Conservation (phyloP, 495 filamentous ascomycete genomes). For the Rhizodiscina lignyota region DNA sequence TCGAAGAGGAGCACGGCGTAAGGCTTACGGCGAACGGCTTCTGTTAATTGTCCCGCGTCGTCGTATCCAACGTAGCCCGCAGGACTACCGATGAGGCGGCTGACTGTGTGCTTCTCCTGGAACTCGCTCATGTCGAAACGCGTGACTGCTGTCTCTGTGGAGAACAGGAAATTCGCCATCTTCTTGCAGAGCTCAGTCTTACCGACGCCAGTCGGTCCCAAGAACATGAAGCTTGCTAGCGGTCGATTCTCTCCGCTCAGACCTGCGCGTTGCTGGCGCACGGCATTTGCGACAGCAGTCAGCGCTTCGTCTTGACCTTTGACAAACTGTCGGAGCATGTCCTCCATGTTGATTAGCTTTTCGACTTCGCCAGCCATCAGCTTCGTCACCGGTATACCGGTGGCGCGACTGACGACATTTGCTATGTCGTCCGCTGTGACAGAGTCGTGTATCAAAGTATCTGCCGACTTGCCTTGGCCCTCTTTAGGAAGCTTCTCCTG, state of each 20-base stretch:
- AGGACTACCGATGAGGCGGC: constrained; percentile 77
- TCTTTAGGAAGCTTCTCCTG: constrained; percentile 71
- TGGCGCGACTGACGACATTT: constrained; percentile 73
- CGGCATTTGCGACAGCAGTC: constrained; percentile 77
- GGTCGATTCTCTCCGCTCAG: constrained; percentile 83
- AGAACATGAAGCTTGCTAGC: constrained; percentile 90
- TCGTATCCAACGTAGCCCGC: constrained; percentile 96
- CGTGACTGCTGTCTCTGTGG: constrained; percentile 74
- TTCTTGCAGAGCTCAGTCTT: constrained; percentile 98
- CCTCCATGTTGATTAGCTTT: constrained; percentile 89
- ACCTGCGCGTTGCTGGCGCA: constrained; percentile 85
- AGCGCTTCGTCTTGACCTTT: constrained; percentile 90
- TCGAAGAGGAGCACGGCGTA: constrained; percentile 93
- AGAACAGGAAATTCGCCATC: constrained; percentile 83
- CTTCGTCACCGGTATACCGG: constrained; percentile 82
- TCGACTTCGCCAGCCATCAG: constrained; percentile 85
- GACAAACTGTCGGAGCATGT: constrained; percentile 66
- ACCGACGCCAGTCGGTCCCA: constrained; percentile 89
- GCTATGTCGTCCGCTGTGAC: constrained; percentile 91
- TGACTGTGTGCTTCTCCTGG: constrained; percentile 92
- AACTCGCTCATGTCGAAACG: constrained; percentile 98
- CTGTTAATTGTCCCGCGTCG: constrained; percentile 89
- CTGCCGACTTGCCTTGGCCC: constrained; percentile 21
- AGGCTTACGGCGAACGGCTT: constrained; percentile 86
- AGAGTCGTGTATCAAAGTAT: constrained; percentile 66